A percentile compares a stretch with the other conserved stretches of the same genome.
phyloP scores from a whole-genome alignment of 176 grass and related monocot genomes.

The Cenchrus purpureus region DNA sequence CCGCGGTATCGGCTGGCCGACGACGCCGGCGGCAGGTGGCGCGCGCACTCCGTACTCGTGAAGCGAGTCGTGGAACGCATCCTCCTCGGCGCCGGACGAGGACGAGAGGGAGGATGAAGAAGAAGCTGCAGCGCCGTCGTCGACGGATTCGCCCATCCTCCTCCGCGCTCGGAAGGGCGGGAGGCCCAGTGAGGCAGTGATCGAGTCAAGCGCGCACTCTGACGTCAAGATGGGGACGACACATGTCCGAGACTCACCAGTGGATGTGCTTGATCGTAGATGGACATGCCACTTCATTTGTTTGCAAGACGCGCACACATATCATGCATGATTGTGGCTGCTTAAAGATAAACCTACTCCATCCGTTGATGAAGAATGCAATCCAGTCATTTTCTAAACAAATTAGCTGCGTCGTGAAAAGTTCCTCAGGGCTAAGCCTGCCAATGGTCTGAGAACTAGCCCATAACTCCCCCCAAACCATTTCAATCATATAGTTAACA shows the following conservation, averaged over 20 bases:
- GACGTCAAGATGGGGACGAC: neutral
- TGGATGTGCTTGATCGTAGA: too few species aligned
- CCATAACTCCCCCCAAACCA: too few species aligned
- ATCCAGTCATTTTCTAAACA: too few species aligned
- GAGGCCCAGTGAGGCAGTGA: neutral
- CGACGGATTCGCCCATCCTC: conserved; percentile 19
- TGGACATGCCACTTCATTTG: neutral
- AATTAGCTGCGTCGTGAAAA: too few species aligned
- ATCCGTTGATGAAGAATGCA: too few species aligned
- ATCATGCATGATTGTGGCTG: too few species aligned
- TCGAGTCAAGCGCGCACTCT: neutral
- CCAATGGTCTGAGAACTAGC: too few species aligned
- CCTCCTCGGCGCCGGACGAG: conserved; percentile 16
- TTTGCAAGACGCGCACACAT: too few species aligned
- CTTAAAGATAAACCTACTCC: too few species aligned
- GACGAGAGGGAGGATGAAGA: neutral
- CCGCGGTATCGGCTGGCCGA: neutral
- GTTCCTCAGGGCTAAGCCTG: too few species aligned
- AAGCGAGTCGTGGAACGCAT: conserved; percentile 17
- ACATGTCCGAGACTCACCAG: neutral
- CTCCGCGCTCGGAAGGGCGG: neutral
- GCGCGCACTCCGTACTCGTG: conserved; percentile 19
- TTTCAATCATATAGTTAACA: too few species aligned
- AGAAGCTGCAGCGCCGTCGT: conserved; percentile 7
- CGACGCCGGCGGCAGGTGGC: neutral